A percentile compares a stretch with the other conserved stretches of the same genome.
Conservation (phyloP, 2,329 filamentous ascomycete species). For the Talaromyces sp. region DNA sequence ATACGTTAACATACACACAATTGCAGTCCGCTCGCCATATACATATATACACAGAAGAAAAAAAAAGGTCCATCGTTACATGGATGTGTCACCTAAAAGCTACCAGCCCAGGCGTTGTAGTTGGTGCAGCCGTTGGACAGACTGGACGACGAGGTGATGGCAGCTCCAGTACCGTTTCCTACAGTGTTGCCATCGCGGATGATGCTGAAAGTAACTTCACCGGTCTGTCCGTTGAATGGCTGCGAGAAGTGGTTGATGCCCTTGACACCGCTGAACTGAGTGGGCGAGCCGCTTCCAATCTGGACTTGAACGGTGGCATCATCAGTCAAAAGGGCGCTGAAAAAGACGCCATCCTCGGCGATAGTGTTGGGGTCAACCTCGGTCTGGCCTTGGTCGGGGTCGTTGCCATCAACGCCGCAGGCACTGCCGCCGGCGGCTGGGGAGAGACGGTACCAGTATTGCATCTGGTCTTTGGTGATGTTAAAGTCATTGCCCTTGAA, state of each 20-base stretch:
- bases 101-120: conserved; percentile 10
- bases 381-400: conserved; percentile 22
- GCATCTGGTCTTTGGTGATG: conserved; percentile 17
- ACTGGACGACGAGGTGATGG: conserved; percentile 19
- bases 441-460: conserved; percentile 31
- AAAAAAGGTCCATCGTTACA: not conserved
- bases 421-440: conserved; percentile 21
- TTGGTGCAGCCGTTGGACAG: conserved; percentile 10
- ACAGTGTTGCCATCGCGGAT: conserved; percentile 19
- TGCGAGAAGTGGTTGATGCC: conserved; percentile 29
- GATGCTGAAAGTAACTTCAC: conserved; percentile 22
- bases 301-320: conserved; percentile 24
- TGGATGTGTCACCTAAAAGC: conserved; percentile 2
- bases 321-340: conserved; percentile 21
- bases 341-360: conserved; percentile 27
- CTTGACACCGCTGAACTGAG: conserved; percentile 14
- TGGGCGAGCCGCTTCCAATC: conserved; percentile 21
- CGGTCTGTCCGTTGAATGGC: conserved; percentile 26
- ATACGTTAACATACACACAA: not conserved
- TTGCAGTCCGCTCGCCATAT: not conserved
- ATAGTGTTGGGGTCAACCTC: conserved; percentile 19
- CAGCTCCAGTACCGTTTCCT: conserved; percentile 20
- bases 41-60: not conserved
- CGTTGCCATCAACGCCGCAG: conserved; percentile 29
- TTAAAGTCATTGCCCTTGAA: conserved; percentile 17